Conservation (phyloP, 768 basidiomycete genomes). For the Trametes elegans region DNA sequence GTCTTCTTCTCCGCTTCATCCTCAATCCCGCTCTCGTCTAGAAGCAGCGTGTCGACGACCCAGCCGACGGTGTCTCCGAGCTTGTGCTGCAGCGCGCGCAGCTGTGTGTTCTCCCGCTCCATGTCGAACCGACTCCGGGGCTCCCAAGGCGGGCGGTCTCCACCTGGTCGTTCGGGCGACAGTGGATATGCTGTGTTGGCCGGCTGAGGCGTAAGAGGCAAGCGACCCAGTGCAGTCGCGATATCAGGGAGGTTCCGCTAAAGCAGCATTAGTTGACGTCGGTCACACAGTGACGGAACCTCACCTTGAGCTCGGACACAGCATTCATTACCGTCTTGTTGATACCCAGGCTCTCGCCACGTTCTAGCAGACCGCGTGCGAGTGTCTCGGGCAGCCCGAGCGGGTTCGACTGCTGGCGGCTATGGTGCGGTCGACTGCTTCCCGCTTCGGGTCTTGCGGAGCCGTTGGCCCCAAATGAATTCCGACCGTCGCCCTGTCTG, state of each 20-base stretch:
- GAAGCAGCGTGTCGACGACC: constrained; percentile 70
- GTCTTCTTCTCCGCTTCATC: constrained; percentile 40
- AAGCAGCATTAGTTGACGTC: constrained; percentile 8
- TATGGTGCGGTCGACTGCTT: constrained; percentile 15
- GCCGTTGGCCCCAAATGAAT: constrained; percentile 22
- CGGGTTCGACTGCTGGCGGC: constrained; percentile 30
- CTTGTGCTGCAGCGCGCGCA: constrained; percentile 56
- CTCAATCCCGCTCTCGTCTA: constrained; percentile 46
- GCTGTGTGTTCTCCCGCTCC: constrained; percentile 56
- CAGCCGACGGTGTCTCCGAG: constrained; percentile 71
- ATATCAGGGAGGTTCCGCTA: constrained; percentile 87
- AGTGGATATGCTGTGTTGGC: constrained; percentile 58
- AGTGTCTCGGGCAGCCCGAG: constrained; percentile 70
- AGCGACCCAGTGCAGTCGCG: constrained; percentile 61
- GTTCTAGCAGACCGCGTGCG: constrained; percentile 68
- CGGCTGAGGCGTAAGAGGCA: constrained; percentile 43
- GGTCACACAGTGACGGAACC: constrained; percentile 18
- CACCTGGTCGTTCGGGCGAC: constrained; percentile 51
- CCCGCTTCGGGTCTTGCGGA: constrained; percentile 1
- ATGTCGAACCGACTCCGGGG: constrained; percentile 67
- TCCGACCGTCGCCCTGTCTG: constrained; percentile 33
- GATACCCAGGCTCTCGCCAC: constrained; percentile 78
- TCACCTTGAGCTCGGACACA: constrained; percentile 72
- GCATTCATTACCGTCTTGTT: constrained; percentile 82
- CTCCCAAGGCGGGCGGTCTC: constrained; percentile 69